Base-by-base conservation (phyloP, 805 yeast species). In the Starmerella davenportii region DNA sequence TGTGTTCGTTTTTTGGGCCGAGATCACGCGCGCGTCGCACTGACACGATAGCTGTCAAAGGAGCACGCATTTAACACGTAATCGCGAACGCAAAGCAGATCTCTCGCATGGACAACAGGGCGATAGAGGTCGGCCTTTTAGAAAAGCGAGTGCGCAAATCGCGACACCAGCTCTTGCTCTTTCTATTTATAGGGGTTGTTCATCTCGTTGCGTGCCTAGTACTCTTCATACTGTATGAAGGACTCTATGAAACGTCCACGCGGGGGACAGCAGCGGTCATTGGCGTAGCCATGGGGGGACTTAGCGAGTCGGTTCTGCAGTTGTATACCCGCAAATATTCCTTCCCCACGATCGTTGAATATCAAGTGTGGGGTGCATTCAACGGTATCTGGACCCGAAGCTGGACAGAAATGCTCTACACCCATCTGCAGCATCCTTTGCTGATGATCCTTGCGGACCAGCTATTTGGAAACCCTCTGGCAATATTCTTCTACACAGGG, bases 281-380 rank as follows among this genome's bases (percentile, higher is more conserved):
- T 13, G 54, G 58, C 15, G 44, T 49, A 4, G 42, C 48, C 5
- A 43, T 56, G 39, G 47, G 58, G 17, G 60, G 60, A 4, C 45
- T 55, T 32, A 48, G 59, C 33, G 59, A 57, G 43, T 51, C 55
- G n/a, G 41, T 56, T 2, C 42, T 55, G 29, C 60, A 57, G 40
- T 46, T 51, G 11, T 30, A 46, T 28, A 46, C 50, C 3, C 38
- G 41, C 15, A 44, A 44, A 19, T 42, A 44, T 23, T 35, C 45
- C 31, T 43, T 43, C 16, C 44, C 47, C 15, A 39, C 40, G 9
- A 39, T 56, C 8, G 30, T 50, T 38, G 56, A 56, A 40, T 58
- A 57, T 42, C 56, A 57, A 35, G 56, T 55, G 2, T 58, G 62
- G 62, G 62, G 62, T 2, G 52, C 50, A 11, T 38, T 52, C 31